Conservation (phyloP, 2,329 filamentous ascomycete species). For the Phialocephala sp. region DNA sequence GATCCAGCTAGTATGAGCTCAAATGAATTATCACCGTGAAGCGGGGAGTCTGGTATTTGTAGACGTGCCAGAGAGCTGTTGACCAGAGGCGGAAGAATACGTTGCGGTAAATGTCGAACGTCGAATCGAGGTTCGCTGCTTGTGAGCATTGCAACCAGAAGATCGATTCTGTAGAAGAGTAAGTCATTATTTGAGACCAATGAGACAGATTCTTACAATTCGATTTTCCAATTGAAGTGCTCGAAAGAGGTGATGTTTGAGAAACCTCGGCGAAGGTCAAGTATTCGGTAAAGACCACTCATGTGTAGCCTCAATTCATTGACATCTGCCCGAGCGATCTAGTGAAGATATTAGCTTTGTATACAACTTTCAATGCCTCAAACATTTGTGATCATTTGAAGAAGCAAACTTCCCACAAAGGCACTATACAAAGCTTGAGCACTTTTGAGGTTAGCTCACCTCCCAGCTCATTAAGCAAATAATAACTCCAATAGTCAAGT, state of each 20-base stretch:
- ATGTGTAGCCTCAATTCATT: background rate
- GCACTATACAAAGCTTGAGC: background rate
- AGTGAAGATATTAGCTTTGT: background rate
- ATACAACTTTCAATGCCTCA: background rate
- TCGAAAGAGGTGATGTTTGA: conserved; percentile 8
- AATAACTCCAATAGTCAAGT: conserved; percentile 11
- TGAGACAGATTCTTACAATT: conserved; percentile 5
- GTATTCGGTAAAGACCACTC: background rate
- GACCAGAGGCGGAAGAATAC: background rate
- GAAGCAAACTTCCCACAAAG: too few relatives aligned
- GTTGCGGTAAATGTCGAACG: background rate
- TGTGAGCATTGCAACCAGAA: conserved; percentile 9
- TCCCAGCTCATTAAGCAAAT: conserved; percentile 16
- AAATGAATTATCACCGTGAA: background rate
- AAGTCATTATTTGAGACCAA: background rate
- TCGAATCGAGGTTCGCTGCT: background rate
- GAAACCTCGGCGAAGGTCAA: background rate
- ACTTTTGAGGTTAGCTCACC: background rate
- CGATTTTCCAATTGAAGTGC: conserved; percentile 16
- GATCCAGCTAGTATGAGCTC: background rate
- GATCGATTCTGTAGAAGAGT: conserved; percentile 5
- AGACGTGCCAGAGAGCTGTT: conserved; percentile 5
- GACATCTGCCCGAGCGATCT: conserved; percentile 10
- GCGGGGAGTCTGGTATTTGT: background rate
- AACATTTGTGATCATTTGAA: too few relatives aligned